Evolutionary conservation across 306 rosid genomes (phyloP), one percentile per base, ranked within the genome.

Genomic region (Sindora glabra): DNA sequence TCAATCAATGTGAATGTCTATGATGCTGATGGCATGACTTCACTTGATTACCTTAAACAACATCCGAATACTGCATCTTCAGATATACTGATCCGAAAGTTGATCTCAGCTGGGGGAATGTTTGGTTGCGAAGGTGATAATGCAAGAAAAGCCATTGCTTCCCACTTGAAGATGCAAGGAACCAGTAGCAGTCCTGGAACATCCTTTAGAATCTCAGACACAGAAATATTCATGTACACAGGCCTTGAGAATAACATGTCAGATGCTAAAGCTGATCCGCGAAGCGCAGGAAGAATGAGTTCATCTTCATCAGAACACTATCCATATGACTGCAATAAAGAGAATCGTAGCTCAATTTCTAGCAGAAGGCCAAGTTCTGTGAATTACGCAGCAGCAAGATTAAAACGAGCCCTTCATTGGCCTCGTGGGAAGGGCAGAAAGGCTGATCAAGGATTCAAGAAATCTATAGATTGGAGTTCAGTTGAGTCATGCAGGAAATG

Each of bases 101-200:
- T 92, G 64, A 73, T 88, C 55, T 92, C 96, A 10, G 99, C 96
- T 2, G 99, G 99, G 6, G 99, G 90, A 42, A 83, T 89, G 54
- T 89, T 89, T 72, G 86, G 94, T 55, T 72, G 79, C 65, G 77
- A 77, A 66, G 89, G 83, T 24, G 74, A 79, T 56, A 73, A 64
- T 32, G 85, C 90, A n/a, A 83, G 98, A 60, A 92, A 73, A 74
- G 90, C 87, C 48, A 83, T 92, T 13, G 99, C 96, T 62, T 81
- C 90, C 0, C 94, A 84, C 44, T 59, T 92, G 63, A 92, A 84
- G 62, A 73, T 74, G 89, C 95, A 88, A 66, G 87, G 85, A 16
- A 44, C 37, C 41, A 90, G 94, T 29, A 72, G 81, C 56, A 92
- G 99, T 51, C 99, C 99, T 1, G 99, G 99, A 24, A 78, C 96